Conservation (phyloP, 129 eudicot species). For the Flaveria linearis region DNA sequence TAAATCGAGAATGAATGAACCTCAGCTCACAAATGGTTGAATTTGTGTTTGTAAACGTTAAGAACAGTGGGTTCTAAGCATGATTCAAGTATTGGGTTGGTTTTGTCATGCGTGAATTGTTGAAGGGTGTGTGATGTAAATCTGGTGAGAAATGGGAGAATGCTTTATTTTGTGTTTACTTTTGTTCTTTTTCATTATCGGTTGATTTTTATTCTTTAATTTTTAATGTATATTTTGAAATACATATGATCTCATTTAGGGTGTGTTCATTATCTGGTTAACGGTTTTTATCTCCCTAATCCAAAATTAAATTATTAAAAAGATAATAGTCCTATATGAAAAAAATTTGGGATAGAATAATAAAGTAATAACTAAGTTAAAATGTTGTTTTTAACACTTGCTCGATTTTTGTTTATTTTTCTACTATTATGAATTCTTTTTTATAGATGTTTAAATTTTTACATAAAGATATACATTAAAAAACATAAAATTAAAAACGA, state of each 20-base stretch:
- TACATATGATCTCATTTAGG: background rate
- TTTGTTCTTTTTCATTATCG: background rate
- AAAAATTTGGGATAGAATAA: too few relatives aligned
- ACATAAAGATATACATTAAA: too few relatives aligned
- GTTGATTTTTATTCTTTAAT: conserved; percentile 18
- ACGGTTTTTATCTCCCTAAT: too few relatives aligned
- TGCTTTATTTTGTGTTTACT: conserved; percentile 20
- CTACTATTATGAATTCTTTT: too few relatives aligned
- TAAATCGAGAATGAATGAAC: conserved; percentile 36
- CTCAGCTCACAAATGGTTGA: background rate
- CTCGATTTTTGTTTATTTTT: too few relatives aligned
- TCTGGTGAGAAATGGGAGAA: conserved; percentile 24
- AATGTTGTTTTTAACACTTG: too few relatives aligned
- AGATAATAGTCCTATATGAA: too few relatives aligned
- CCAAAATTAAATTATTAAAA: too few relatives aligned
- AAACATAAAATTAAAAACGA: too few relatives aligned
- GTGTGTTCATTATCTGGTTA: background rate
- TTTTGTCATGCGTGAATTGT: conserved; percentile 25
- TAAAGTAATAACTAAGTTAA: too few relatives aligned
- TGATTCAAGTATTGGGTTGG: conserved; percentile 33
- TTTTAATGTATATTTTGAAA: conserved; percentile 31
- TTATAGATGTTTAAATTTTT: too few relatives aligned
- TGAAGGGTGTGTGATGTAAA: conserved; percentile 40
- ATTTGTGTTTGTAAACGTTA: conserved; percentile 6
- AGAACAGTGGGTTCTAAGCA: background rate